Base-by-base conservation (phyloP, 495 filamentous ascomycete genomes). In the Friedmanniomyces simplex region DNA sequence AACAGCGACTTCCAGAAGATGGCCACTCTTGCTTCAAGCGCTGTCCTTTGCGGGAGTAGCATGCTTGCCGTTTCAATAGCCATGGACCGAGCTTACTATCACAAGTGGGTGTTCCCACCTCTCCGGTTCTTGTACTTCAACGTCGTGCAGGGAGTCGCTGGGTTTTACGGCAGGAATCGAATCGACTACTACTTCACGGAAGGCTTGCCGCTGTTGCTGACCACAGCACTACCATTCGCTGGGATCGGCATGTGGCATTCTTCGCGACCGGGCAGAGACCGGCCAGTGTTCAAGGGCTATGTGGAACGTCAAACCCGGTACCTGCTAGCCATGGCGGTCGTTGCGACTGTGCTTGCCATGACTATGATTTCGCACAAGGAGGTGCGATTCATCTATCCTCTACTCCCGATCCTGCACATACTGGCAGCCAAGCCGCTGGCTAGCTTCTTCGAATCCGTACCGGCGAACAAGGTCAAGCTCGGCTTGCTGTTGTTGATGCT, bases 351-450 rank as follows among this genome's bases (percentile, higher is more conserved):
- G 1, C 18, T 53, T 0, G 21, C 51, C 20, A 80, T 97, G 20
- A 94, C 88, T 10, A 58, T 87, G 14, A 86, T 98, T 55, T 82
- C 91, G 25, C 93, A 98, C 73, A 98, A 98, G 71, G 93, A 98
- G 79, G 87, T 96, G 59, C 89, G 93, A 61, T 98, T 98, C 73
- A 86, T 97, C 61, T 96, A 95, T 66, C 94, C 93, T 5, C 79
- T 97, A 39, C 77, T 98, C 0, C 93, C 93, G 4, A 76, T 85
- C 18, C 76, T 98, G 14, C 89, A 95, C 67, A 74, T 94, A 60
- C 75, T 97, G 45, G 79, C 85, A 5, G 87, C 89, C 0, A 77
- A 81, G 1, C 78, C 83, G 20, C 70, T 88, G 21, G 73, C 79
- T 2, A 72, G 75, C 25, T 91, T 86, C 72, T 90, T 89, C 64